A percentile compares a stretch with the other conserved stretches of the same genome.
Conservation (phyloP, 1,284 basidiomycete genomes). For the Rhodofomes roseus region DNA sequence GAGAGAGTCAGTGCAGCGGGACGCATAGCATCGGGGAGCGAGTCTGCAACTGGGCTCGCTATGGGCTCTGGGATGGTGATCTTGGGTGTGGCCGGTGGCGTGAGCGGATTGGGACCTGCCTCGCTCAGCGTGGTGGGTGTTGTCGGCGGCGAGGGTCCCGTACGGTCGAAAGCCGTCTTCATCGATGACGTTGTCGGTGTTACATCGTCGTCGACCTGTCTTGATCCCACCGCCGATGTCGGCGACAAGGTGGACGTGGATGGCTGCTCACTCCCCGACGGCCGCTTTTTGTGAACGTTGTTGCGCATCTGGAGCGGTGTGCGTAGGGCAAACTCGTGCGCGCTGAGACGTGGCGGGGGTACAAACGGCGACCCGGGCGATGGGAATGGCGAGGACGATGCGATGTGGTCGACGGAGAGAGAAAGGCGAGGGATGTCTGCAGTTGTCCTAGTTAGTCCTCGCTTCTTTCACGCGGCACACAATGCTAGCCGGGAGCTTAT, state of each 20-base stretch:
- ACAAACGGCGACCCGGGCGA: conserved; percentile 65
- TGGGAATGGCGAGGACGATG: conserved; percentile 58
- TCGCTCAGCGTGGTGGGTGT: conserved; percentile 17
- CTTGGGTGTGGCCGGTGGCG: conserved; percentile 9
- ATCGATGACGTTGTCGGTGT: conserved; percentile 20
- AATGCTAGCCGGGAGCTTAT: conserved; percentile 1
- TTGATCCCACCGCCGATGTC: background rate
- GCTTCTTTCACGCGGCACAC: conserved; percentile 1
- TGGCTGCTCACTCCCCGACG: conserved; percentile 14
- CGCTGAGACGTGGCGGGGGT: conserved; percentile 57
- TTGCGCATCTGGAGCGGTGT: conserved; percentile 31
- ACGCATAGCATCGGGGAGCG: background rate
- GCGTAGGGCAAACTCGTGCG: conserved; percentile 62
- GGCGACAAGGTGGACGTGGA: background rate
- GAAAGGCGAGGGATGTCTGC: conserved; percentile 37
- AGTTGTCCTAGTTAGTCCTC: background rate
- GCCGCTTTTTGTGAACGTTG: conserved; percentile 20
- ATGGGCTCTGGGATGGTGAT: conserved; percentile 14
- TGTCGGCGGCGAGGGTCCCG: conserved; percentile 15
- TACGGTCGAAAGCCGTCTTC: conserved; percentile 9
- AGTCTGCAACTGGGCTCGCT: conserved; percentile 6
- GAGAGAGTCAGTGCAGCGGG: conserved; percentile 1
- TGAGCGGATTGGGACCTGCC: conserved; percentile 13
- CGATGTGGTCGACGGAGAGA: conserved; percentile 39
- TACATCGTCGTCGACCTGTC: conserved; percentile 17